Percentiles rank a stretch among this genome's conserved stretches.
phyloP scores from a whole-genome alignment of 352 stramenopile genomes.

The Globisporangium heterothallicum region DNA sequence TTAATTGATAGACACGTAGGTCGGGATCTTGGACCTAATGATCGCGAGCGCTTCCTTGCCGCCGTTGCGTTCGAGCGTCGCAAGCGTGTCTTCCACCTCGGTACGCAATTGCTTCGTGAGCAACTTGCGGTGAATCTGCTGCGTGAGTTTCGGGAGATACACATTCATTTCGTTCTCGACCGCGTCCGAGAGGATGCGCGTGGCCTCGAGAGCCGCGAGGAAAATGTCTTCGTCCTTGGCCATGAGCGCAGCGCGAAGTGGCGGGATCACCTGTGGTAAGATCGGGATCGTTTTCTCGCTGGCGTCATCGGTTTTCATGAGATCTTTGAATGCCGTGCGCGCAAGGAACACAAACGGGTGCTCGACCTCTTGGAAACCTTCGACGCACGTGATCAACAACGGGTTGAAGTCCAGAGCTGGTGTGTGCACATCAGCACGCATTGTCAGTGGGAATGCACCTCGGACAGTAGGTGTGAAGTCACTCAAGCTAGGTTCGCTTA shows the following conservation, averaged over 20 bases:
- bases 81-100: slow-evolving; percentile 59
- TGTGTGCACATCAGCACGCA: no score
- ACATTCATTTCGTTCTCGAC: slow-evolving; percentile 73
- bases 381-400: slow-evolving; percentile 62
- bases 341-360: slow-evolving; percentile 80
- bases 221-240: slow-evolving; percentile 65
- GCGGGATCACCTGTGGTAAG: slow-evolving; percentile 53
- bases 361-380: slow-evolving; percentile 69
- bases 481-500: no score
- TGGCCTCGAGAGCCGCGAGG: slow-evolving; percentile 61
- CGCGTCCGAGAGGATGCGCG: slow-evolving; percentile 51
- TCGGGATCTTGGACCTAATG: slow-evolving; percentile 76
- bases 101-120: slow-evolving; percentile 47
- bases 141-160: slow-evolving; percentile 64
- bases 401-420: slow-evolving; percentile 56
- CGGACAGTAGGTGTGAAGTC: no score
- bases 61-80: slow-evolving; percentile 61
- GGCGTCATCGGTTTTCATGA: slow-evolving; percentile 57
- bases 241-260: slow-evolving; percentile 60
- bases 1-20: slow-evolving; percentile 58
- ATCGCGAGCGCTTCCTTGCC: slow-evolving; percentile 69
- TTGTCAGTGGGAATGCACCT: no score
- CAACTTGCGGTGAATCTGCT: slow-evolving; percentile 75
- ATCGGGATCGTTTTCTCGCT: slow-evolving; percentile 51
- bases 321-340: slow-evolving; percentile 63